These are phyloP conservation scores for Hydrangea macrophylla DNA, from an alignment of 148 eudicot species.

Conservation along the genomic window DNA sequence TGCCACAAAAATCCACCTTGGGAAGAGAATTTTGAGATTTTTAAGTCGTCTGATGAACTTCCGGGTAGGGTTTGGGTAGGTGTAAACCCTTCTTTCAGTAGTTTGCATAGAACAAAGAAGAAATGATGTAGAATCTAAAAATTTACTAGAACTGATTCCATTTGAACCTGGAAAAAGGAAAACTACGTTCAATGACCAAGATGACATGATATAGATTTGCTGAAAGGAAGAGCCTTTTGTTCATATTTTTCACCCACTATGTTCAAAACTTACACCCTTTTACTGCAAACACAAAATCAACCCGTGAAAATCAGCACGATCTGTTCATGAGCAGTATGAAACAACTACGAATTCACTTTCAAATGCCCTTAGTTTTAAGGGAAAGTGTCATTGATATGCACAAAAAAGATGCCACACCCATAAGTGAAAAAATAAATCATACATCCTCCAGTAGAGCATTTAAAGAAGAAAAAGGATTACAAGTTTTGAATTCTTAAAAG, in stretches of 20 bases:
- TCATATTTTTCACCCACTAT: neutral
- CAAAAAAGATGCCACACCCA: neutral
- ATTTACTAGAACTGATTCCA: constrained; percentile 63
- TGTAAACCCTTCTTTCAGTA: constrained; percentile 66
- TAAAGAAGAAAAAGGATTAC: neutral
- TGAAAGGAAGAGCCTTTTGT: neutral
- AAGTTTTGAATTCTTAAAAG: constrained; percentile 3
- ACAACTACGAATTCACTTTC: neutral
- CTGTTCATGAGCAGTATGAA: neutral
- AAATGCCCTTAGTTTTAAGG: neutral
- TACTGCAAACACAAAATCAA: neutral
- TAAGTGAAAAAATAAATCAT: neutral
- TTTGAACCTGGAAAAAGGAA: constrained; percentile 50
- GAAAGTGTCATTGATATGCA: neutral
- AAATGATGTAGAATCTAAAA: constrained; percentile 84
- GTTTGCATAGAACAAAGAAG: constrained; percentile 84
- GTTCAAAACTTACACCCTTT: constrained; percentile 3
- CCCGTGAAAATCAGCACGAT: neutral
- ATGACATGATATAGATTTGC: neutral
- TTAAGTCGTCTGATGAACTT: constrained; percentile 37
- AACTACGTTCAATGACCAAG: constrained; percentile 9
- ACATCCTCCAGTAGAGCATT: neutral
- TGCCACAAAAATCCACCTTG: constrained; percentile 90
- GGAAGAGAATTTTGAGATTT: constrained; percentile 43
- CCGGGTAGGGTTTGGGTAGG: constrained; percentile 27